A percentile compares a stretch with the other conserved stretches of the same genome.
These are phyloP conservation scores for Bruguiera gymnorhiza DNA, from an alignment of 345 rosid species.

Conservation along the genomic window DNA sequence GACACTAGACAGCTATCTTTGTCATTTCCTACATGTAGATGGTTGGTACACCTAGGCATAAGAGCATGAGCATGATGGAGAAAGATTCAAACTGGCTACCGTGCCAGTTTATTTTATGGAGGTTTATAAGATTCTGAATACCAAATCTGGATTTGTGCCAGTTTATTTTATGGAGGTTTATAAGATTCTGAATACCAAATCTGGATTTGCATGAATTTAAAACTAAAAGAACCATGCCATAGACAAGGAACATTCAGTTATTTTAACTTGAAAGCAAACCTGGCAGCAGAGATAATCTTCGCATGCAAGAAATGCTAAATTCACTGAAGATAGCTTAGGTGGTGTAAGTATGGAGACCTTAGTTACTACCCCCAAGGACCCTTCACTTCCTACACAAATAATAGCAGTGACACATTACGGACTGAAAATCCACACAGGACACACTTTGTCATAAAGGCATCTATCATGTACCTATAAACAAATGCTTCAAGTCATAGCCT, in stretches of 20 bases:
- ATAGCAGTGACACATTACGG: conserved; percentile 14
- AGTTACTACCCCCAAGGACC: conserved; percentile 91
- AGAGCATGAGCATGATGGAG: background rate
- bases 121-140: too few species aligned
- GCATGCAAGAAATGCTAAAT: conserved; percentile 87
- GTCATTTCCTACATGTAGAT: background rate
- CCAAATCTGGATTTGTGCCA: too few species aligned
- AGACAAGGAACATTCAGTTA: conserved; percentile 8
- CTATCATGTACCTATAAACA: conserved; percentile 67
- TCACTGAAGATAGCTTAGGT: conserved; percentile 72
- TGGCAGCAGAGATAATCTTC: conserved; percentile 83
- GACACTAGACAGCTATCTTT: too few species aligned
- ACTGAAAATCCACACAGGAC: conserved; percentile 4
- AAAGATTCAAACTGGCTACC: too few species aligned
- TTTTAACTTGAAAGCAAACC: conserved; percentile 34
- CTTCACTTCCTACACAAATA: conserved; percentile 72
- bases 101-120: too few species aligned
- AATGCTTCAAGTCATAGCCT: conserved; percentile 92
- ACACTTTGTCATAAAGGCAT: conserved; percentile 6
- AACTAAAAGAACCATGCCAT: background rate
- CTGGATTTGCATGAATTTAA: too few species aligned
- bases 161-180: too few species aligned
- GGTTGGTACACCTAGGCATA: background rate
- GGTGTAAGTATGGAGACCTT: conserved; percentile 91
- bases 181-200: too few species aligned